A percentile compares a stretch with the other conserved stretches of the same genome.
Conservation (phyloP, 2,329 filamentous ascomycete genomes). For the Pseudogymnoascus sp. region DNA sequence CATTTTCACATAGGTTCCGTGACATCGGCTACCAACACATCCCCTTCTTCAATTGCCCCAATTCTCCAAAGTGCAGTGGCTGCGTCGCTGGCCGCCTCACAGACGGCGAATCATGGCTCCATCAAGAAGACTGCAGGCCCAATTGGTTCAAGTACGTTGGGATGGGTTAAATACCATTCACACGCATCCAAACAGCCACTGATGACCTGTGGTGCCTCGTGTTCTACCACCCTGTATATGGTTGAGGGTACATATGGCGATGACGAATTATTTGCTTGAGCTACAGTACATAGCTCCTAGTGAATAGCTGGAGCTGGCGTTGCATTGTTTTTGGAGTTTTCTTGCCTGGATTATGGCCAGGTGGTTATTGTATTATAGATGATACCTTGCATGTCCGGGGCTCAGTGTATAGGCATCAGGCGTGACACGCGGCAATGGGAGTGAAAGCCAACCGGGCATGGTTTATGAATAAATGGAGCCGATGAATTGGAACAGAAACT, state of each 20-base stretch:
- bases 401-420: background rate
- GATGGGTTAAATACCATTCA: constrained; percentile 50
- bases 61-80: constrained; percentile 85
- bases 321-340: background rate
- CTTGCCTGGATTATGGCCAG: background rate
- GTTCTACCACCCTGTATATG: background rate
- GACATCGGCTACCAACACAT: constrained; percentile 99
- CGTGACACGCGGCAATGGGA: background rate
- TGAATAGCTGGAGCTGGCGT: background rate
- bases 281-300: constrained; percentile 1
- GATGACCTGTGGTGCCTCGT: background rate
- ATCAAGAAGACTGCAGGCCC: constrained; percentile 86
- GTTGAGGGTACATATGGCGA: background rate
- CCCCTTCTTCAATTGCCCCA: constrained; percentile 97
- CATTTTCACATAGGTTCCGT: constrained; percentile 65
- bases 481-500: constrained; percentile 1
- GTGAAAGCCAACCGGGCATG: background rate
- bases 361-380: background rate
- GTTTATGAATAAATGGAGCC: constrained; percentile 1
- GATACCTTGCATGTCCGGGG: background rate
- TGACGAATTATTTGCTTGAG: background rate
- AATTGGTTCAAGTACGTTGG: constrained; percentile 97
- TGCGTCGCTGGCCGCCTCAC: constrained; percentile 84
- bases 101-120: constrained; percentile 76
- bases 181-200: background rate